These are phyloP conservation scores for Tripterygium wilfordii DNA, from an alignment of 177 flowering plant genomes.

Conservation along the genomic window DNA sequence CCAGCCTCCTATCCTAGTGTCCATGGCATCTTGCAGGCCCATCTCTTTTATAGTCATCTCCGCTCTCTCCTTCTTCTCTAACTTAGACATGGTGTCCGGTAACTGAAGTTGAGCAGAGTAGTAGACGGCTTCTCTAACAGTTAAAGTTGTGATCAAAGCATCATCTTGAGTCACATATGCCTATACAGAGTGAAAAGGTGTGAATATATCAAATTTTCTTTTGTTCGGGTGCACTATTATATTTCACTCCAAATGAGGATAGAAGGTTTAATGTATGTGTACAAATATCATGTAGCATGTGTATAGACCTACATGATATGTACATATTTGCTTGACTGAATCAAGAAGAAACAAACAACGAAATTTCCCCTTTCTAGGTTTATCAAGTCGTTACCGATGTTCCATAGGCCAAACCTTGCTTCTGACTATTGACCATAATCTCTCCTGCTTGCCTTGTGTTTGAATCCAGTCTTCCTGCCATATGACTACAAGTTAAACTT, in stretches of 20 bases:
- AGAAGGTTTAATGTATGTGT: too few relatives aligned
- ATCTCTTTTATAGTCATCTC: constrained; percentile 41
- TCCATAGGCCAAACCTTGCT: constrained; percentile 31
- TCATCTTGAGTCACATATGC: constrained; percentile 61
- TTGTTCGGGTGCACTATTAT: too few relatives aligned
- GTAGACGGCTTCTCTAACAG: too few relatives aligned
- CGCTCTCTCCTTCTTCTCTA: constrained; percentile 39
- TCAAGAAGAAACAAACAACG: too few relatives aligned
- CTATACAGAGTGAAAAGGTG: too few relatives aligned
- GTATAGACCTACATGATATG: too few relatives aligned
- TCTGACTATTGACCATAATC: constrained; percentile 32
- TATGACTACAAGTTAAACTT: background rate
- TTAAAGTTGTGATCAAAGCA: too few relatives aligned
- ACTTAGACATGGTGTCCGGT: constrained; percentile 29
- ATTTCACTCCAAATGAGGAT: too few relatives aligned
- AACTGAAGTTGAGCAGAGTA: too few relatives aligned
- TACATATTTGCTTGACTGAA: too few relatives aligned
- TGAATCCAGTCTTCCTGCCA: constrained; percentile 35
- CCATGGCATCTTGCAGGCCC: constrained; percentile 43
- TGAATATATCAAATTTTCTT: background rate
- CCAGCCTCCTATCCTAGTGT: constrained; percentile 55
- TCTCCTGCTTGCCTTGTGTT: constrained; percentile 27
- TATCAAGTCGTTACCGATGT: constrained; percentile 37
- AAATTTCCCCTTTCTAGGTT: too few relatives aligned
- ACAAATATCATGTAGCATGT: too few relatives aligned